These are phyloP conservation scores for Malus fusca DNA, from an alignment of 306 rosid species.

Conservation along the genomic window DNA sequence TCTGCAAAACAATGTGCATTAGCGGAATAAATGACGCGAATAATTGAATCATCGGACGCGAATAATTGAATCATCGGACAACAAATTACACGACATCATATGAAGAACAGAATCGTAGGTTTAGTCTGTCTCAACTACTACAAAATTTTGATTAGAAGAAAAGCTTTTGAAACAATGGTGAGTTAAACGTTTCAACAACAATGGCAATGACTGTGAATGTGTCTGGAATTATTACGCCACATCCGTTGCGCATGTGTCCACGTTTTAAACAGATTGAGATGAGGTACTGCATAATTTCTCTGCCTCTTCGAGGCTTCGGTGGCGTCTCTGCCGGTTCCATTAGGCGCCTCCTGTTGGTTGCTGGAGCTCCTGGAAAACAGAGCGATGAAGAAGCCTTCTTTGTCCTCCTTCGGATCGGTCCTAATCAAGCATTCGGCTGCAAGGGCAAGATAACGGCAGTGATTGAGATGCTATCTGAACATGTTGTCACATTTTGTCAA, in stretches of 20 bases:
- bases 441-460: background rate
- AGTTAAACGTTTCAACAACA: background rate
- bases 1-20: background rate
- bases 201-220: background rate
- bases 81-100: background rate
- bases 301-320: background rate
- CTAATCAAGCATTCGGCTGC: slow-evolving; percentile 55
- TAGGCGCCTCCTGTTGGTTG: background rate
- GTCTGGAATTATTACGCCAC: background rate
- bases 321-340: background rate
- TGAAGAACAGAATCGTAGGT: background rate
- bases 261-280: slow-evolving; percentile 21
- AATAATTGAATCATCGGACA: background rate
- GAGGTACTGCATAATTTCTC: slow-evolving; percentile 6
- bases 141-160: background rate
- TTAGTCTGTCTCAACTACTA: too few relatives aligned
- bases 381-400: slow-evolving; percentile 87
- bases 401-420: slow-evolving; percentile 59
- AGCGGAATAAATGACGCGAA: background rate
- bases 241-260: slow-evolving; percentile 19
- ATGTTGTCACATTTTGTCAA: background rate
- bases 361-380: slow-evolving; percentile 33
- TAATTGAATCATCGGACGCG: background rate
- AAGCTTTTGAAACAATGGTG: too few relatives aligned
- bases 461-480: background rate